Percentiles rank a stretch among this genome's conserved stretches.
These are phyloP conservation scores for Fomitopsis palustris DNA, from an alignment of 1,284 basidiomycete genomes.

Conservation along the genomic window DNA sequence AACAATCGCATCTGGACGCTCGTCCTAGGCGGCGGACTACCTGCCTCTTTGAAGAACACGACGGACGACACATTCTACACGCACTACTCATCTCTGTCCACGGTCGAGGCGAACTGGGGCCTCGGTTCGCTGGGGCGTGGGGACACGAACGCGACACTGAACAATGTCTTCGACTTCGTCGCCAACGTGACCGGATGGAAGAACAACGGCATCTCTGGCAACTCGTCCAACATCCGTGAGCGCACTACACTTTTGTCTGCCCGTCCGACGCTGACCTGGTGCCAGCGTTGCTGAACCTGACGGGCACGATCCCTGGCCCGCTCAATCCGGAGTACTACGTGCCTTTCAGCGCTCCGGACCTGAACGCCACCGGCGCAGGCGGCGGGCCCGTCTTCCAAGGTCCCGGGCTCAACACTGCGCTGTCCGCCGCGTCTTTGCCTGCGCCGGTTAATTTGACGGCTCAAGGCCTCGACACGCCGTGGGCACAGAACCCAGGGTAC, in stretches of 20 bases:
- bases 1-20: constrained; percentile 49
- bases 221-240: constrained; percentile 18
- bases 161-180: constrained; percentile 48
- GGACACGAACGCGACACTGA: constrained; percentile 45
- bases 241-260: neutral
- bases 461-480: constrained; percentile 19
- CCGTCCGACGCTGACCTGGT: neutral
- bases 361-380: constrained; percentile 34
- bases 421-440: constrained; percentile 34
- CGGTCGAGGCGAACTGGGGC: constrained; percentile 64
- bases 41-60: constrained; percentile 38
- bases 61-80: constrained; percentile 56
- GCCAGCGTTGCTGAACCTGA: constrained; percentile 29
- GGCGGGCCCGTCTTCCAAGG: constrained; percentile 38
- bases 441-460: constrained; percentile 40
- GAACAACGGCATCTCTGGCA: constrained; percentile 31
- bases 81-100: constrained; percentile 61
- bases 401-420: constrained; percentile 28
- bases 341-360: constrained; percentile 42
- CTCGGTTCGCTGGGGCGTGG: constrained; percentile 55
- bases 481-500: constrained; percentile 18
- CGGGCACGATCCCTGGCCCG: constrained; percentile 26
- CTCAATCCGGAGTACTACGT: constrained; percentile 33
- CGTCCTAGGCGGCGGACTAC: constrained; percentile 52
- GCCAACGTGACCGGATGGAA: constrained; percentile 36